Base-by-base conservation (phyloP, 2,329 filamentous ascomycete species). In the Meredithiella fracta region DNA sequence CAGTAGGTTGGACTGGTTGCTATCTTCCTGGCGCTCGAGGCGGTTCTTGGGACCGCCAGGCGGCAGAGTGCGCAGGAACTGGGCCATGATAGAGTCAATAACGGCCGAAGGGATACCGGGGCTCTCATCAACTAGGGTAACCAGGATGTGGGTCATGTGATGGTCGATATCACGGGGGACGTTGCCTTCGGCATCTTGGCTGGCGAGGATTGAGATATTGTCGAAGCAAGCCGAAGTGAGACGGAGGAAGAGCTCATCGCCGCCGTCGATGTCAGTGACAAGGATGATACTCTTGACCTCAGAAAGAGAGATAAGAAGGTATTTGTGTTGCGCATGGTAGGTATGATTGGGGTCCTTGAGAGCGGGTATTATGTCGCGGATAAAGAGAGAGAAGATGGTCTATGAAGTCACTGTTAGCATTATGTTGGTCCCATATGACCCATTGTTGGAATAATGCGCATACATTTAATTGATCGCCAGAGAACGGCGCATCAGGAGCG, bases 201-300 rank as follows among this genome's bases (percentile, higher is more conserved):
- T 90, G 9, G 84, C 81, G 3, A 83, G 83, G 1, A 81, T 81
- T 0, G 89, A 90, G 47, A 96, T 80, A 37, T 92, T 88, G 67
- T 98, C 94, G 67, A 98, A 98, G 63, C 91, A 89, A 52, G 79
- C 81, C 25, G 83, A 86, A 68, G 97, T 98, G 3, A 98, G 77
- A 50, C 85, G 79, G 7, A 87, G 72, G 25, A 94, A 80, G 47
- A 97, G 77, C 29, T 80, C 78, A 57, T 95, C 88, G 53, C 86
- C 79, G 57, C 85, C 83, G 25, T 89, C 83, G 40, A 97, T 79
- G 63, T 98, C 92, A 59, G 86, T 85, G 62, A 98, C 78, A 42
- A 98, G 79, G 7, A 97, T 79, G 44, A 98, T 87, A 69, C 89
- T 96, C 74, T 97, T 95, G 62, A 95, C 86, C 62, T 94, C 88